Conservation (phyloP, 2,329 filamentous ascomycete genomes). For the Claviceps paspali region DNA sequence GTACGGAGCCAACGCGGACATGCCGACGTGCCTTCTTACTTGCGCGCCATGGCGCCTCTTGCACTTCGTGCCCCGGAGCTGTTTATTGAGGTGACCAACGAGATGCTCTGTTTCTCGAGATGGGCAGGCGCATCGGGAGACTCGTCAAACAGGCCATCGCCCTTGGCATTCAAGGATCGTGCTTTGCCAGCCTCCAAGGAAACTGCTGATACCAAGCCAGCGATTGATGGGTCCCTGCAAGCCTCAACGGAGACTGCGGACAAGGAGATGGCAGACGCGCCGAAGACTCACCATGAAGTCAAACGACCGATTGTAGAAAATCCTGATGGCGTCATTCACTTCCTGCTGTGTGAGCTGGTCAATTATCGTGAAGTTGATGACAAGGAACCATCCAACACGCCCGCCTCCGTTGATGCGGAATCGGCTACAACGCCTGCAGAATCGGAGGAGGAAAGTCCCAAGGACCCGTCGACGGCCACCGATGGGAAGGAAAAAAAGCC, state of each 20-base stretch:
- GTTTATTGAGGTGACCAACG: constrained; percentile 77
- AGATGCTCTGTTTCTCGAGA: constrained; percentile 59
- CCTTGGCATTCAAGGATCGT: constrained; percentile 24
- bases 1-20: constrained; percentile 32
- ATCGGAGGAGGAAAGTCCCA: constrained; percentile 15
- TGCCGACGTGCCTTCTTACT: constrained; percentile 56
- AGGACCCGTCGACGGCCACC: constrained; percentile 14
- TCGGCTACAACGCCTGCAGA: constrained; percentile 17
- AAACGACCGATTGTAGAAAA: constrained; percentile 82
- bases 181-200: constrained; percentile 7
- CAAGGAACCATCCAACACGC: constrained; percentile 40
- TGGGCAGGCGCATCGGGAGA: constrained; percentile 32
- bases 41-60: constrained; percentile 63
- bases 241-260: constrained; percentile 43
- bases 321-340: constrained; percentile 89
- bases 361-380: constrained; percentile 90
- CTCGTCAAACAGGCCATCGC: constrained; percentile 15
- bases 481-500: constrained; percentile 46
- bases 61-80: constrained; percentile 69
- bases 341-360: constrained; percentile 79
- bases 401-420: constrained; percentile 27
- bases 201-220: constrained; percentile 6
- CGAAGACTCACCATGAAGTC: constrained; percentile 48
- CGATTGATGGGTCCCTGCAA: constrained; percentile 32
- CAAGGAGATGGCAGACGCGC: constrained; percentile 46